These are phyloP conservation scores for Chlamydomonas urium DNA, from an alignment of 139 green algal species.

Conservation along the genomic window DNA sequence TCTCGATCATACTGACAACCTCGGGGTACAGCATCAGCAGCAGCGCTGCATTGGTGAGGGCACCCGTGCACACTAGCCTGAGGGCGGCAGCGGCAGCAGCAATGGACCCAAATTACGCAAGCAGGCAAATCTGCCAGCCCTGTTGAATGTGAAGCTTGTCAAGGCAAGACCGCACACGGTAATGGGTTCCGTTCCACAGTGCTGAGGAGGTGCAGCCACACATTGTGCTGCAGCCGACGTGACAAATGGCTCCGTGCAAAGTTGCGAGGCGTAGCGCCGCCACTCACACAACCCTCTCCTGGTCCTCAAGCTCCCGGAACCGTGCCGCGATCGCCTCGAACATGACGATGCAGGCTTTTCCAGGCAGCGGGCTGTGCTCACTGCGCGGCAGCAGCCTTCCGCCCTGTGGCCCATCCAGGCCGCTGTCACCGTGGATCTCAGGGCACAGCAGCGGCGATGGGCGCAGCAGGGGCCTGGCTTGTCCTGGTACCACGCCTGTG, in stretches of 20 bases:
- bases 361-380: conserved; percentile 19
- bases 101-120: conserved; percentile 4
- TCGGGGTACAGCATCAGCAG: conserved; percentile 84
- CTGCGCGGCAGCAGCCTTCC: conserved; percentile 43
- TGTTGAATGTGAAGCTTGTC: too few species aligned
- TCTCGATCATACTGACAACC: conserved; percentile 57
- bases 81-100: background rate
- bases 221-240: too few species aligned
- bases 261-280: too few species aligned
- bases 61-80: conserved; percentile 77
- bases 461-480: conserved; percentile 70
- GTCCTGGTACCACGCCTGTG: conserved; percentile 69
- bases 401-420: conserved; percentile 46
- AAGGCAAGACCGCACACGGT: too few species aligned
- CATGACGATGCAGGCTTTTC: conserved; percentile 71
- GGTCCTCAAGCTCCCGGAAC: background rate
- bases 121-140: too few species aligned
- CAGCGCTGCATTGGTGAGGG: conserved; percentile 90
- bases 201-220: too few species aligned
- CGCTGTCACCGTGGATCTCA: conserved; percentile 90
- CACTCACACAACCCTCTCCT: conserved; percentile 3
- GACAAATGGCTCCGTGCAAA: too few species aligned
- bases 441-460: conserved; percentile 58
- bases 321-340: conserved; percentile 12
- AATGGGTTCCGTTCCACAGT: too few species aligned